Percentiles rank a stretch among this genome's conserved stretches.
phyloP scores from a whole-genome alignment of 2,329 filamentous ascomycete genomes.

The Ustilaginoidea virens region DNA sequence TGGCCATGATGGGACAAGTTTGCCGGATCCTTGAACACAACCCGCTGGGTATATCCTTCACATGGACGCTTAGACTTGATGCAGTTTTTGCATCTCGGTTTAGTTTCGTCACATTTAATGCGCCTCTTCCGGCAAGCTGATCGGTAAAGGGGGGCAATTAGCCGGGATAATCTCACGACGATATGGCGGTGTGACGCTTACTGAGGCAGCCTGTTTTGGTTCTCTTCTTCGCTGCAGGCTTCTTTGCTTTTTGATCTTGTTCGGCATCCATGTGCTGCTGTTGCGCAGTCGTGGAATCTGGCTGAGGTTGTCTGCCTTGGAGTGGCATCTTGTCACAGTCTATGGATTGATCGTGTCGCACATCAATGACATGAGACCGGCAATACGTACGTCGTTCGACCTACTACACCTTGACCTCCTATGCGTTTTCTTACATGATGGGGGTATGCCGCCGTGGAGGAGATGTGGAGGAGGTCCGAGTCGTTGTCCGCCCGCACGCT shows the following conservation, averaged over 20 bases:
- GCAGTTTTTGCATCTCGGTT: slow-evolving; percentile 70
- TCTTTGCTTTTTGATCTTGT: slow-evolving; percentile 29
- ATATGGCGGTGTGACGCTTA: slow-evolving; percentile 40
- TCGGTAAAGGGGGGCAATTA: neutral
- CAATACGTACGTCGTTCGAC: neutral
- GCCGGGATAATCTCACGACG: neutral
- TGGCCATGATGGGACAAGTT: slow-evolving; percentile 24
- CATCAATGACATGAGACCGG: too few species aligned
- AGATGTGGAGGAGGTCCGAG: too few species aligned
- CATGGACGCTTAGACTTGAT: slow-evolving; percentile 73
- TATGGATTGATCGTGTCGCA: too few species aligned
- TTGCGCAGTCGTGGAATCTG: slow-evolving; percentile 14
- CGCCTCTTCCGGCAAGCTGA: slow-evolving; percentile 80
- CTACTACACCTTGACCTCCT: slow-evolving; percentile 1
- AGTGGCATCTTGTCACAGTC: slow-evolving; percentile 4
- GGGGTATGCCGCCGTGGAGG: slow-evolving; percentile 1
- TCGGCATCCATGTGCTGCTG: slow-evolving; percentile 20
- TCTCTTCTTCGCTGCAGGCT: slow-evolving; percentile 42
- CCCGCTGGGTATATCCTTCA: slow-evolving; percentile 69
- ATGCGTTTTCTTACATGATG: slow-evolving; percentile 7
- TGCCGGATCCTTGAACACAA: slow-evolving; percentile 60
- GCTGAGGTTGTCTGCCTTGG: slow-evolving; percentile 5
- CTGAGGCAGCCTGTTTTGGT: slow-evolving; percentile 90
- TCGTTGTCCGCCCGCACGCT: too few species aligned
- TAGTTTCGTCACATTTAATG: slow-evolving; percentile 92